Evolutionary conservation across 2,329 filamentous ascomycete species (phyloP).

Genomic region (Hypoxylon sp.): DNA sequence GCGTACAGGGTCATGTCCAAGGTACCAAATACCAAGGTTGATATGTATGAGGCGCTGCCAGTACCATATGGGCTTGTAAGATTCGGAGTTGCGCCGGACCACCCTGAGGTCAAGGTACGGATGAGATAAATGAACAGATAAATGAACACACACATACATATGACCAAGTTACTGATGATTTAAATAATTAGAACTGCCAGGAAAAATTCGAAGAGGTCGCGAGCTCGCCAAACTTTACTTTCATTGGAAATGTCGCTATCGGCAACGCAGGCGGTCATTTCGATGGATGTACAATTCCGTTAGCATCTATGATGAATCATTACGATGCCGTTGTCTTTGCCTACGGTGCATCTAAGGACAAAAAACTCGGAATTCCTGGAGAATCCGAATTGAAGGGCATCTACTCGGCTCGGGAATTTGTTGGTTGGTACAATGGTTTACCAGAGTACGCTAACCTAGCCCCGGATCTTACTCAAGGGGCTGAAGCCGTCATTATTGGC

Average conservation of each 20-base stretch:
- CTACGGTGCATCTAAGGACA: slow-evolving; percentile 91
- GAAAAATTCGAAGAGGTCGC: slow-evolving; percentile 94
- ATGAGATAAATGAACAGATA: slow-evolving; percentile 17
- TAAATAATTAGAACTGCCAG: slow-evolving; percentile 83
- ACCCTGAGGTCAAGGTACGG: slow-evolving; percentile 94
- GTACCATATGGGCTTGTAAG: slow-evolving; percentile 93
- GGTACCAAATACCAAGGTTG: slow-evolving; percentile 79
- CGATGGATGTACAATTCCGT: slow-evolving; percentile 70
- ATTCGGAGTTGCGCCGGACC: slow-evolving; percentile 97
- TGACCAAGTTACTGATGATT: neutral
- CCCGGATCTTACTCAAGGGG: slow-evolving; percentile 81
- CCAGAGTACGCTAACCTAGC: slow-evolving; percentile 82
- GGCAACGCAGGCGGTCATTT: slow-evolving; percentile 66
- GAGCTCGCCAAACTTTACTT: slow-evolving; percentile 84
- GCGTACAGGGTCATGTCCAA: slow-evolving; percentile 87
- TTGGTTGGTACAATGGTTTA: slow-evolving; percentile 98
- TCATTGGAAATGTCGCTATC: slow-evolving; percentile 89
- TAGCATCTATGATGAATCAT: slow-evolving; percentile 79
- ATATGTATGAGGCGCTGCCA: slow-evolving; percentile 97
- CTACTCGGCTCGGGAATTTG: slow-evolving; percentile 91
- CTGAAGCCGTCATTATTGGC: slow-evolving; percentile 89
- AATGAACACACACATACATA: neutral
- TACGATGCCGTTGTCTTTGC: slow-evolving; percentile 95
- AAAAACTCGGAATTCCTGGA: slow-evolving; percentile 82
- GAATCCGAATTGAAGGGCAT: slow-evolving; percentile 81